phyloP scores from a whole-genome alignment of 257 asterid species.

The Solanum virginianum region DNA sequence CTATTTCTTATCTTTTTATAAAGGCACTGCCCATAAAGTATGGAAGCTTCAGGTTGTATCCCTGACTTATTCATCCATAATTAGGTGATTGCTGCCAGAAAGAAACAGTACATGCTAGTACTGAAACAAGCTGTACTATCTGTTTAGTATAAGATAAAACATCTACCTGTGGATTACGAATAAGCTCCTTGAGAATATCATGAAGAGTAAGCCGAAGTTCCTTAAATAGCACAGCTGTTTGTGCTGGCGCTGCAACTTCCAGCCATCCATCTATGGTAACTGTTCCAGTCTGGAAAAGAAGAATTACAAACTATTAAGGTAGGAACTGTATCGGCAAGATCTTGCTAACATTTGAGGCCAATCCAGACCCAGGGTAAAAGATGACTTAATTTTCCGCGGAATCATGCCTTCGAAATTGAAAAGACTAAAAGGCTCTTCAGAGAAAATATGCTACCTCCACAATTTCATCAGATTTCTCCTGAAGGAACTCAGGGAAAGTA shows the following conservation, averaged over 20 bases:
- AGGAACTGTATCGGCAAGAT: neutral
- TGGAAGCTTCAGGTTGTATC: neutral
- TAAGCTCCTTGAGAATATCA: slow-evolving; percentile 72
- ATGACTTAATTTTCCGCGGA: neutral
- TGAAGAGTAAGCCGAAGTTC: slow-evolving; percentile 75
- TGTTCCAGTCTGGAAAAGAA: slow-evolving; percentile 58
- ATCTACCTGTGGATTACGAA: slow-evolving; percentile 75
- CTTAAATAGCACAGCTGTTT: slow-evolving; percentile 86
- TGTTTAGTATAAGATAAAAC: neutral
- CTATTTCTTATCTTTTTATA: neutral
- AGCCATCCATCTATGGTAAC: slow-evolving; percentile 74
- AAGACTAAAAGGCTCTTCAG: neutral
- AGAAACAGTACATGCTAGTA: neutral
- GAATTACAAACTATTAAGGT: neutral
- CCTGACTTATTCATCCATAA: neutral
- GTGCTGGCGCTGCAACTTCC: slow-evolving; percentile 87
- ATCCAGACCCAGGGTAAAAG: neutral
- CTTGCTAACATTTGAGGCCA: neutral
- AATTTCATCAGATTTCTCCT: neutral
- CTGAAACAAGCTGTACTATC: neutral
- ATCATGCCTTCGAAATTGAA: neutral
- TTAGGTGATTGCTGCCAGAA: neutral
- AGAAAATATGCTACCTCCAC: neutral
- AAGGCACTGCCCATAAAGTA: neutral
- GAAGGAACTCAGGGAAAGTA: neutral